phyloP scores from a whole-genome alignment of 2,329 filamentous ascomycete species.

The Exophiala bonariae region DNA sequence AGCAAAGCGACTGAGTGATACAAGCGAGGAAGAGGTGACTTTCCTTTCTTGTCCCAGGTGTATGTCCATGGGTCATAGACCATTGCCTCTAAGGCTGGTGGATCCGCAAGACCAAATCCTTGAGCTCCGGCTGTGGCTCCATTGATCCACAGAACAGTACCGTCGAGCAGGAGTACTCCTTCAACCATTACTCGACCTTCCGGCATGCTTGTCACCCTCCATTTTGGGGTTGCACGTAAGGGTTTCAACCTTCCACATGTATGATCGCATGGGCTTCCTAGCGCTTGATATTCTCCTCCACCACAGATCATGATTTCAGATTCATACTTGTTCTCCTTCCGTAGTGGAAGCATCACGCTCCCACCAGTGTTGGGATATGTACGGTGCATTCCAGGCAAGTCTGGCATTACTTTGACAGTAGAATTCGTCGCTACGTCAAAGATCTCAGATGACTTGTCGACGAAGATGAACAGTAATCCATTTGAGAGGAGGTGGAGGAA shows the following conservation, averaged over 20 bases:
- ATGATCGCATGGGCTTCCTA: slow-evolving; percentile 58
- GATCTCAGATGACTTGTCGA: slow-evolving; percentile 56
- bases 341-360: slow-evolving; percentile 57
- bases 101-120: slow-evolving; percentile 58
- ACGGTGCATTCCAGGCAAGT: slow-evolving; percentile 57
- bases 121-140: slow-evolving; percentile 59
- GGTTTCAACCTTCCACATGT: slow-evolving; percentile 60
- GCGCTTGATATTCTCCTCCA: slow-evolving; percentile 61
- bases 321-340: slow-evolving; percentile 52
- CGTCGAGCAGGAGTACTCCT: slow-evolving; percentile 60
- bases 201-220: slow-evolving; percentile 62
- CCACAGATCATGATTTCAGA: slow-evolving; percentile 59
- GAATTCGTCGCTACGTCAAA: slow-evolving; percentile 52
- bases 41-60: slow-evolving; percentile 49
- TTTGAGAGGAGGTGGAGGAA: slow-evolving; percentile 61
- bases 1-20: slow-evolving; percentile 64
- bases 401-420: slow-evolving; percentile 49
- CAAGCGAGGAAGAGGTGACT: slow-evolving; percentile 48
- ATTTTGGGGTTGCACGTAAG: slow-evolving; percentile 47
- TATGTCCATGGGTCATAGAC: slow-evolving; percentile 58
- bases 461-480: slow-evolving; percentile 59
- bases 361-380: slow-evolving; percentile 63
- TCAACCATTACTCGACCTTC: slow-evolving; percentile 60
- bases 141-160: slow-evolving; percentile 61
- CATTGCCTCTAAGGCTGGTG: slow-evolving; percentile 57